phyloP scores from a whole-genome alignment of 805 yeast species.

The Candida corydali region DNA sequence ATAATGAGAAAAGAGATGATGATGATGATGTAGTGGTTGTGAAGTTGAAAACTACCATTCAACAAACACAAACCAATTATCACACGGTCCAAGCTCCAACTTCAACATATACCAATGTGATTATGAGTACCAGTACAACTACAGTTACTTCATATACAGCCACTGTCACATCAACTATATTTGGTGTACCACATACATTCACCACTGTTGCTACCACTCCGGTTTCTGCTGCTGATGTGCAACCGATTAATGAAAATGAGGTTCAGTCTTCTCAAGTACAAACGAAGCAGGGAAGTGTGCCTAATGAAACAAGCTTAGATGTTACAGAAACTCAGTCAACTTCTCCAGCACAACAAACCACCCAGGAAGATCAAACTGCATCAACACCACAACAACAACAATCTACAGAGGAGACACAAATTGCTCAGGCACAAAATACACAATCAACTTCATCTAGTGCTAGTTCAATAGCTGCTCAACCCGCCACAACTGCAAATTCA shows the following conservation, averaged over 20 bases:
- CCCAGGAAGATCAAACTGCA: not conserved
- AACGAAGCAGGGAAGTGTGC: not conserved
- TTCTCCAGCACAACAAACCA: not conserved
- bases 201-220: slow-evolving; percentile 34
- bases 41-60: slow-evolving; percentile 32
- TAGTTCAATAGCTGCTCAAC: slow-evolving; percentile 1
- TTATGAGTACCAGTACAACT: slow-evolving; percentile 27
- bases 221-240: slow-evolving; percentile 15
- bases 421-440: not conserved
- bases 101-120: slow-evolving; percentile 25
- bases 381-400: not conserved
- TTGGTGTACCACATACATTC: slow-evolving; percentile 33
- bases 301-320: not conserved
- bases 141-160: slow-evolving; percentile 41
- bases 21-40: slow-evolving; percentile 23
- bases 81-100: slow-evolving; percentile 28
- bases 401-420: not conserved
- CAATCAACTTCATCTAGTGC: not conserved
- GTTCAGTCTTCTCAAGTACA: slow-evolving; percentile 1
- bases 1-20: slow-evolving; percentile 14
- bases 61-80: slow-evolving; percentile 29
- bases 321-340: not conserved
- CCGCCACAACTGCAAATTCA: slow-evolving; percentile 13
- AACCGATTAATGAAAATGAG: slow-evolving; percentile 9
- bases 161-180: slow-evolving; percentile 39